phyloP scores from a whole-genome alignment of 2,329 filamentous ascomycete genomes.

The Chaetomium olivaceum region DNA sequence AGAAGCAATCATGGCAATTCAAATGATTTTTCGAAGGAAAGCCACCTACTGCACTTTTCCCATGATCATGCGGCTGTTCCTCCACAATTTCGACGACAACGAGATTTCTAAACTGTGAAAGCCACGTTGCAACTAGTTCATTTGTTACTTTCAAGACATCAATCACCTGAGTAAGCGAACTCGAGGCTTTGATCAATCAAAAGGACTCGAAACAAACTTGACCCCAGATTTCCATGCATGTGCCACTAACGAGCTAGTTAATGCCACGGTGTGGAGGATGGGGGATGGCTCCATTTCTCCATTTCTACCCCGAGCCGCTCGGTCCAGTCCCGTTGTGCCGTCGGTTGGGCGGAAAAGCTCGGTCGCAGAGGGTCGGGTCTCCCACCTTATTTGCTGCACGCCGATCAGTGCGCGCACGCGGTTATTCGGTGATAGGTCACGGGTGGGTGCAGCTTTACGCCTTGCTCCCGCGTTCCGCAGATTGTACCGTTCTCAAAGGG shows the following conservation, averaged over 20 bases:
- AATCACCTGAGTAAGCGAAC: neutral
- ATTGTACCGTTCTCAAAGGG: too few species aligned
- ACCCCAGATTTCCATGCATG: slow-evolving; percentile 9
- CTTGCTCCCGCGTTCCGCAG: too few species aligned
- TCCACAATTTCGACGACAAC: too few species aligned
- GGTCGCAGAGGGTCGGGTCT: neutral
- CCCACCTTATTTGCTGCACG: neutral
- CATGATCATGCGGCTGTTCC: too few species aligned
- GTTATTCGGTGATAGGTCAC: too few species aligned
- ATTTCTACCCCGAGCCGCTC: slow-evolving; percentile 17
- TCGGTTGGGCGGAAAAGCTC: slow-evolving; percentile 24
- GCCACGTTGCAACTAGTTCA: neutral
- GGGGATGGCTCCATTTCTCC: neutral
- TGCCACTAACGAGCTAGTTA: too few species aligned
- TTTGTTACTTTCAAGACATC: neutral
- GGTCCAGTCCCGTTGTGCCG: slow-evolving; percentile 12
- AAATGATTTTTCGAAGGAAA: too few species aligned
- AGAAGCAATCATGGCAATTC: too few species aligned
- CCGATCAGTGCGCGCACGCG: too few species aligned
- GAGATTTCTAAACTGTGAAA: neutral
- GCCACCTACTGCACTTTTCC: too few species aligned
- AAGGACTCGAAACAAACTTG: neutral
- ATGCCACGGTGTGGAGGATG: too few species aligned
- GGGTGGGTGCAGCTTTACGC: too few species aligned
- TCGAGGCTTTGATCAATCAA: neutral